These are phyloP conservation scores for Rhynchosporium graminicola DNA, from an alignment of 2,329 filamentous ascomycete genomes.

Conservation along the genomic window DNA sequence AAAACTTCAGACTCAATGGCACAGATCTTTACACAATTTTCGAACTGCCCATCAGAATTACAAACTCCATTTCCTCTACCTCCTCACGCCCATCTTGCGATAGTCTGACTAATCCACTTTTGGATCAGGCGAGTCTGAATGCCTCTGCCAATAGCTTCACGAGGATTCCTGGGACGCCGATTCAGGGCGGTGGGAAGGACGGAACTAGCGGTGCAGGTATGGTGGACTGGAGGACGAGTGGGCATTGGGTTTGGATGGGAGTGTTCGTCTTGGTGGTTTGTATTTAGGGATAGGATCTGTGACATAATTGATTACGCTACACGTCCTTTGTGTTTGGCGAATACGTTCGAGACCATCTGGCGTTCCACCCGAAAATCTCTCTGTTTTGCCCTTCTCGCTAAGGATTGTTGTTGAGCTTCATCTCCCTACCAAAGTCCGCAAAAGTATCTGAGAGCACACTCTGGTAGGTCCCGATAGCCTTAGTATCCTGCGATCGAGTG, in stretches of 20 bases:
- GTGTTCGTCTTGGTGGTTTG: slow-evolving; percentile 39
- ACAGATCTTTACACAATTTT: slow-evolving; percentile 69
- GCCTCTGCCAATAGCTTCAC: slow-evolving; percentile 39
- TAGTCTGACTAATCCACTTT: slow-evolving; percentile 52
- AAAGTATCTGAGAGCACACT: no score
- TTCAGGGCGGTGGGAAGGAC: slow-evolving; percentile 35
- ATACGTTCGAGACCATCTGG: no score
- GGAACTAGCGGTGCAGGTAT: slow-evolving; percentile 40
- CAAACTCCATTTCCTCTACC: slow-evolving; percentile 58
- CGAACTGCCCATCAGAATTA: slow-evolving; percentile 67
- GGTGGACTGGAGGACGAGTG: slow-evolving; percentile 41
- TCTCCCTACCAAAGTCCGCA: no score
- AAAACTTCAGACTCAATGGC: slow-evolving; percentile 67
- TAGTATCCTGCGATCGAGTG: no score
- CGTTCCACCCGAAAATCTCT: no score
- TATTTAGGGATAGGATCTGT: slow-evolving; percentile 29
- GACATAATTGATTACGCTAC: neutral
- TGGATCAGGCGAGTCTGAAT: slow-evolving; percentile 50
- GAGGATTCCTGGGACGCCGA: slow-evolving; percentile 33
- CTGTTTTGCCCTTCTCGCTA: no score
- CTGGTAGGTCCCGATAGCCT: no score
- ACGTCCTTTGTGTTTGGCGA: neutral
- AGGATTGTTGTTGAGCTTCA: no score
- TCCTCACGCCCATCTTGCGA: slow-evolving; percentile 51
- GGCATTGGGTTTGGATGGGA: slow-evolving; percentile 41